These are phyloP conservation scores for Solidago caesia DNA, from an alignment of 129 eudicot species.

Conservation along the genomic window DNA sequence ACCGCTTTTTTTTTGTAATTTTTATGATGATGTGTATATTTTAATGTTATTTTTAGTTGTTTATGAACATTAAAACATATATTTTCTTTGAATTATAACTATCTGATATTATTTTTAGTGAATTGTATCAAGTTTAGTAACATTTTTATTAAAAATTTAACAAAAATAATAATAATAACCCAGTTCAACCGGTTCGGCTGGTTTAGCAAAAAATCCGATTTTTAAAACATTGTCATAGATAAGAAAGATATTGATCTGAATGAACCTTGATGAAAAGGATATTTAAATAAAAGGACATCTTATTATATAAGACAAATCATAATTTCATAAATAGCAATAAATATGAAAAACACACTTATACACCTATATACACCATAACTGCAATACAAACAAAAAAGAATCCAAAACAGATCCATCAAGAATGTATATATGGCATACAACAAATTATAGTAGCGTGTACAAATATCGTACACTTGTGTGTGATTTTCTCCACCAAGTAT, in stretches of 20 bases:
- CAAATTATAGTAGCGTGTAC: slow-evolving; percentile 16
- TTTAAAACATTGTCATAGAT: too few species aligned
- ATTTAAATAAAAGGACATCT: background rate
- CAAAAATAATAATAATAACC: too few species aligned
- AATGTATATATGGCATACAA: background rate
- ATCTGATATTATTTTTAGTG: too few species aligned
- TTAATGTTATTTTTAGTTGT: too few species aligned
- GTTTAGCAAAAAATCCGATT: too few species aligned
- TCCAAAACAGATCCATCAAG: slow-evolving; percentile 6
- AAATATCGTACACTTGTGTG: slow-evolving; percentile 5
- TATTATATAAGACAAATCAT: slow-evolving; percentile 1
- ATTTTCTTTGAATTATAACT: too few species aligned
- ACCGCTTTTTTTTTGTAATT: too few species aligned
- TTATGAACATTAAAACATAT: too few species aligned
- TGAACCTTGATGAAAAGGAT: background rate
- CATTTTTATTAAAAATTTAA: too few species aligned
- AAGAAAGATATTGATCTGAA: background rate
- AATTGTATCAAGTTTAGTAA: too few species aligned
- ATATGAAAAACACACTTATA: slow-evolving; percentile 8
- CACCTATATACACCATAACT: background rate
- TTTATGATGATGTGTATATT: too few species aligned
- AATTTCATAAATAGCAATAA: slow-evolving; percentile 10
- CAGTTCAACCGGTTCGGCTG: too few species aligned
- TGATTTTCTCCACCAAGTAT: slow-evolving; percentile 12
- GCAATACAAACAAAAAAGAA: slow-evolving; percentile 8